These are phyloP conservation scores for Rhizoclosmatium globosum DNA, from an alignment of 192 early-diverging fungal species.

Conservation along the genomic window DNA sequence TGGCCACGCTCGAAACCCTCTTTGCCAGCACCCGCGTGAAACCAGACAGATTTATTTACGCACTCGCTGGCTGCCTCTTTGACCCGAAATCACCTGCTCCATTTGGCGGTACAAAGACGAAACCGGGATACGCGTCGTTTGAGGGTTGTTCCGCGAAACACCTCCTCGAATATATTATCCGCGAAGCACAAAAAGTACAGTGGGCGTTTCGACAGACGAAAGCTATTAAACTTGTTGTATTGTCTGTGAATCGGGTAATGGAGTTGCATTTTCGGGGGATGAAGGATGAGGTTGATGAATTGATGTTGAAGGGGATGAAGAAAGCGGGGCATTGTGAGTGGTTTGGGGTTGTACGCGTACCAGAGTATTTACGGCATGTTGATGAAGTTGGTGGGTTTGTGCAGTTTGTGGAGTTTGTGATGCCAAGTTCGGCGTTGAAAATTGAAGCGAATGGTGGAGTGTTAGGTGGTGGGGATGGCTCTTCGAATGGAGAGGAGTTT, in stretches of 20 bases:
- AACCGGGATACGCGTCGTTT: slow-evolving; percentile 6
- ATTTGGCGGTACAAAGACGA: slow-evolving; percentile 1
- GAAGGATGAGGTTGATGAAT: slow-evolving; percentile 17
- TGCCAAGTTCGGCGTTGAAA: no score
- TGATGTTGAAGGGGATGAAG: slow-evolving; percentile 6
- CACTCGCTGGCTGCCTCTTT: neutral
- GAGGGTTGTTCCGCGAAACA: neutral
- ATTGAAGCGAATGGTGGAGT: no score
- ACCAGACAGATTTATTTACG: neutral
- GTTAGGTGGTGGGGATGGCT: no score
- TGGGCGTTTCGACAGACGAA: neutral
- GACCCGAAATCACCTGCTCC: neutral
- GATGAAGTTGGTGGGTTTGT: neutral
- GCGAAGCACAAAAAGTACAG: neutral
- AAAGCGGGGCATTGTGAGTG: slow-evolving; percentile 10
- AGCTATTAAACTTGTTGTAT: neutral
- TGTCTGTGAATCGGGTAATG: neutral
- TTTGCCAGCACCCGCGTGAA: neutral
- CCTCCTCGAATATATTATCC: slow-evolving; percentile 3
- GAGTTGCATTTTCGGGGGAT: neutral
- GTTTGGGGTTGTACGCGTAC: neutral
- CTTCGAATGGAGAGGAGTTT: no score
- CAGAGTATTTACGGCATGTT: neutral
- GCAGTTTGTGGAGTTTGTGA: no score
- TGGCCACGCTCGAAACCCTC: no score